These are phyloP conservation scores for Eucalyptus marginata DNA, from an alignment of 345 rosid genomes.

Conservation along the genomic window DNA sequence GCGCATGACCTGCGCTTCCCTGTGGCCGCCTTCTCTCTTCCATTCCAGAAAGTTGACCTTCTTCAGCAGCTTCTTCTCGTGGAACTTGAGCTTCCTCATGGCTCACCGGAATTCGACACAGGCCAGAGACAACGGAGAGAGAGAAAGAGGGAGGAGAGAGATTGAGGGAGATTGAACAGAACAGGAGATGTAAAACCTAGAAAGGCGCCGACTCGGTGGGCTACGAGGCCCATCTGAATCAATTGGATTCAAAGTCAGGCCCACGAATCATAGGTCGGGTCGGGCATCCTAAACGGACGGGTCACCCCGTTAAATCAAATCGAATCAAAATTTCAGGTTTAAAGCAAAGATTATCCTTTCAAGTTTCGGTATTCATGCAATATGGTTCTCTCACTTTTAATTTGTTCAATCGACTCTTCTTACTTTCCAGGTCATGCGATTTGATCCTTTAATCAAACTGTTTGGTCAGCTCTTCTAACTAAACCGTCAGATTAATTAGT, in stretches of 20 bases:
- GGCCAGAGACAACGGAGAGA: neutral
- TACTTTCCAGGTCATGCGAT: neutral
- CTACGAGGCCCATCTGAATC: neutral
- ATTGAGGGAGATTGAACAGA: neutral
- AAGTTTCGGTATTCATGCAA: neutral
- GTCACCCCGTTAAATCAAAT: neutral
- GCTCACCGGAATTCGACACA: neutral
- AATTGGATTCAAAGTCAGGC: neutral
- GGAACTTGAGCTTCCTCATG: conserved; percentile 65
- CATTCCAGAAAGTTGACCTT: conserved; percentile 67
- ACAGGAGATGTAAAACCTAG: neutral
- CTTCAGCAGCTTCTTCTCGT: conserved; percentile 67
- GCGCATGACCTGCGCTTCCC: conserved; percentile 50
- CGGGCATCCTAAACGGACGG: neutral
- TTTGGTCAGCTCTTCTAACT: neutral
- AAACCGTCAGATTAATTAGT: rapidly evolving
- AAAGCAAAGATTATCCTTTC: neutral
- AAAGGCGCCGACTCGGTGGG: neutral
- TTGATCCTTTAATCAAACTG: neutral
- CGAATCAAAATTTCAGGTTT: neutral
- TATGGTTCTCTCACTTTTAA: neutral
- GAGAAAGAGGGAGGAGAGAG: neutral
- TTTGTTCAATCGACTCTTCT: neutral
- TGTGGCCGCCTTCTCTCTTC: conserved; percentile 75
- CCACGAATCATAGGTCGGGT: neutral